phyloP scores from a whole-genome alignment of 345 rosid species.

The Populus euphratica region DNA sequence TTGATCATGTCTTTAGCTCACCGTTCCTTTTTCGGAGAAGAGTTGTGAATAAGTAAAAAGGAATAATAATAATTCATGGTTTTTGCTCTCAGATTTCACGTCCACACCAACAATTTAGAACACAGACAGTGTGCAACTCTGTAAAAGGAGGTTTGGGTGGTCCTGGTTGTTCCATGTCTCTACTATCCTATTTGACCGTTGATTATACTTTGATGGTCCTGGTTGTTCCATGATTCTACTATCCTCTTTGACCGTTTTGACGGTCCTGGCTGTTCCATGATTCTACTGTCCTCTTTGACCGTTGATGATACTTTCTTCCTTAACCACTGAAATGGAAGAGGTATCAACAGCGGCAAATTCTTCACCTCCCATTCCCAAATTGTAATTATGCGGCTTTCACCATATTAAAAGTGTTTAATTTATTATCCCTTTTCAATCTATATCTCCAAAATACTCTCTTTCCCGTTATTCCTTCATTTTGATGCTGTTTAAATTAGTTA shows the following conservation, averaged over 20 bases:
- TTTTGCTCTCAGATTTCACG: background rate
- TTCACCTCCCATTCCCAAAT: too few species aligned
- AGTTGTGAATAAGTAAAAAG: background rate
- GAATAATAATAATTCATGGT: background rate
- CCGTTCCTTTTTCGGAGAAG: background rate
- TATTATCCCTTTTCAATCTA: too few species aligned
- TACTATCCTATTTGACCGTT: background rate
- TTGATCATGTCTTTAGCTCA: background rate
- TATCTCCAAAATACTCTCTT: too few species aligned
- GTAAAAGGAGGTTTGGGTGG: constrained; percentile 2
- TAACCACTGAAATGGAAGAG: too few species aligned
- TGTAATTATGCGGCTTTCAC: too few species aligned
- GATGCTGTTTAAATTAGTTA: too few species aligned
- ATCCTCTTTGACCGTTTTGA: too few species aligned
- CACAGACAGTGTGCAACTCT: background rate
- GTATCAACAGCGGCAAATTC: too few species aligned
- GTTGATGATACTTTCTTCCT: background rate
- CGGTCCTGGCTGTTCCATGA: too few species aligned
- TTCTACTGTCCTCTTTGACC: background rate
- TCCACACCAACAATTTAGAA: constrained; percentile 14
- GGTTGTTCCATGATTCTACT: too few species aligned
- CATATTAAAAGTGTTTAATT: too few species aligned
- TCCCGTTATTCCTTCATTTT: too few species aligned
- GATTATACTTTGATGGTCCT: background rate
- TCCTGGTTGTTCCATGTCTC: background rate